Evolutionary conservation across 2,329 filamentous ascomycete genomes (phyloP).

Genomic region (Pseudocercospora vitis): DNA sequence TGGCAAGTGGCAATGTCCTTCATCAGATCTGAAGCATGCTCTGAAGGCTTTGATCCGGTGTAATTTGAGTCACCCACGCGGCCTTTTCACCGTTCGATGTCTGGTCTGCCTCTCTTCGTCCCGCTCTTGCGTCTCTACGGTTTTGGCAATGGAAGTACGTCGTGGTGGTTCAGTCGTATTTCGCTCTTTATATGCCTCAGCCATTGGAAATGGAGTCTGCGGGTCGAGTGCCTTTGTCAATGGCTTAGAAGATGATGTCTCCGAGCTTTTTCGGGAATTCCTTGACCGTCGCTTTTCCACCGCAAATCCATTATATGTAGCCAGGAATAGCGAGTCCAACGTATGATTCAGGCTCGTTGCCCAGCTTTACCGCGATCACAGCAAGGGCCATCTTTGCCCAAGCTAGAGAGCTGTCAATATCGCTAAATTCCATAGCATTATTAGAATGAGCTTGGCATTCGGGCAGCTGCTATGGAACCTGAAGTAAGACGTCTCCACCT

Average conservation of each 20-base stretch:
- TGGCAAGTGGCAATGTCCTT: neutral
- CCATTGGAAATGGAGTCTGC: neutral
- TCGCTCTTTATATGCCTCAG: neutral
- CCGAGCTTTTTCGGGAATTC: neutral
- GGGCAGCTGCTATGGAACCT: slow-evolving; percentile 14
- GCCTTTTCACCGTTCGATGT: too few relatives aligned
- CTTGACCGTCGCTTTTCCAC: slow-evolving; percentile 8
- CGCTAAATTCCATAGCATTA: slow-evolving; percentile 8
- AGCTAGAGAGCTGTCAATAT: slow-evolving; percentile 8
- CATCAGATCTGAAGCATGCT: neutral
- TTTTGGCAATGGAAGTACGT: neutral
- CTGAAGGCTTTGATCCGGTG: neutral
- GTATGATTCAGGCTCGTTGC: slow-evolving; percentile 19
- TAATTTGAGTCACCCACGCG: too few relatives aligned
- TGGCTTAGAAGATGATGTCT: slow-evolving; percentile 12
- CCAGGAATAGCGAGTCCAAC: neutral
- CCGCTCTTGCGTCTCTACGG: neutral
- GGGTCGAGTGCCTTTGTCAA: slow-evolving; percentile 15
- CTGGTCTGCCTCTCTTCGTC: neutral
- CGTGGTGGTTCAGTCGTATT: neutral
- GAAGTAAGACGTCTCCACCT: slow-evolving; percentile 14
- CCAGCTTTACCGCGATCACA: slow-evolving; percentile 17
- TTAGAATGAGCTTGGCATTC: slow-evolving; percentile 11
- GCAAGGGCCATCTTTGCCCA: slow-evolving; percentile 9
- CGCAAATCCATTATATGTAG: slow-evolving; percentile 8